Percentiles rank a stretch among this genome's conserved stretches.
phyloP scores from a whole-genome alignment of 2,329 filamentous ascomycete genomes.

The Pleoardoris graminearum region DNA sequence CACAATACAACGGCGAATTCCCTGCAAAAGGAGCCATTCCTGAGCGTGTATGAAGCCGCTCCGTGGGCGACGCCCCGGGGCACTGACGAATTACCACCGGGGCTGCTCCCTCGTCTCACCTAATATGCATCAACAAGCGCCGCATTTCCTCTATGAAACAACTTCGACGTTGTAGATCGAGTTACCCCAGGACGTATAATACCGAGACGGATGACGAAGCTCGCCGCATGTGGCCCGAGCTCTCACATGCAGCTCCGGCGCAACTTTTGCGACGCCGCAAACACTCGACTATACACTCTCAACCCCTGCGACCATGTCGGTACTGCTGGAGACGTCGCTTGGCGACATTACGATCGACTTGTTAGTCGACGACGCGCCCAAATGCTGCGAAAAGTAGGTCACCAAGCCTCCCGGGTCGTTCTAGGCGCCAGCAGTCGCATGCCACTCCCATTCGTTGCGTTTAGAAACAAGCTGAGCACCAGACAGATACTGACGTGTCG shows the following conservation, averaged over 20 bases:
- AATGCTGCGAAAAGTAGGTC: constrained; percentile 90
- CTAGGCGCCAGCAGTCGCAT: constrained; percentile 21
- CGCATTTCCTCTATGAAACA: too few relatives aligned
- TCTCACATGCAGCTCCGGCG: constrained; percentile 1
- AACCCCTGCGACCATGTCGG: constrained; percentile 68
- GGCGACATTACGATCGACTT: constrained; percentile 96
- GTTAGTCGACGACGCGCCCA: constrained; percentile 83
- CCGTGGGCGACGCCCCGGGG: too few relatives aligned
- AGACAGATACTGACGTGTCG: constrained; percentile 55
- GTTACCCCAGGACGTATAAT: neutral
- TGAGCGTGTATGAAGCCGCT: too few relatives aligned
- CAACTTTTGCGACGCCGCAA: constrained; percentile 28
- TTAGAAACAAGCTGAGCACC: constrained; percentile 57
- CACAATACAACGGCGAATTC: too few relatives aligned
- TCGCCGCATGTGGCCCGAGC: constrained; percentile 3
- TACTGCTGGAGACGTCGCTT: constrained; percentile 87
- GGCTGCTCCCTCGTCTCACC: too few relatives aligned
- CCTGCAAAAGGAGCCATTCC: neutral
- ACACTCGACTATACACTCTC: neutral
- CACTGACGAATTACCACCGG: too few relatives aligned
- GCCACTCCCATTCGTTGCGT: constrained; percentile 26
- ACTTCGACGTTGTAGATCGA: too few relatives aligned
- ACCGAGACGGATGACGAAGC: neutral
- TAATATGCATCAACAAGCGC: too few relatives aligned
- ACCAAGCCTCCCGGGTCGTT: constrained; percentile 9